Conservation (phyloP, 2,329 filamentous ascomycete genomes). For the Alternaria solani region DNA sequence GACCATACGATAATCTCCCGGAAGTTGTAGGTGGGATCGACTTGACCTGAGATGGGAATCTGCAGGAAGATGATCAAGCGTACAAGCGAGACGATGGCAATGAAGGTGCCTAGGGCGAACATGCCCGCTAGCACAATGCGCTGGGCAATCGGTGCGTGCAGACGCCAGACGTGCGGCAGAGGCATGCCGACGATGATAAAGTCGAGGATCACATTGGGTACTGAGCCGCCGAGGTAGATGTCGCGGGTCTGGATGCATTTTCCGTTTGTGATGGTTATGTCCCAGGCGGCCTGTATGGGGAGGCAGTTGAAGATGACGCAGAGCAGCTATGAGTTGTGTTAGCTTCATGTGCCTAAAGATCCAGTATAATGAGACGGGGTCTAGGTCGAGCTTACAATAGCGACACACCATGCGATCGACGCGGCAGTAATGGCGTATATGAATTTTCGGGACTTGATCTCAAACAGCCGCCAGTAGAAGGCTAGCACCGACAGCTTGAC, state of each 20-base stretch:
- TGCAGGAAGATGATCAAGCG: constrained; percentile 34
- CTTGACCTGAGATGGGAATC: constrained; percentile 27
- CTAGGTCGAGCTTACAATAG: constrained; percentile 18
- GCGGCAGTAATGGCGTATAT: constrained; percentile 21
- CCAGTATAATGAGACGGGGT: too few species aligned
- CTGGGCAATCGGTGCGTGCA: constrained; percentile 33
- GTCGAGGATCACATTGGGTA: constrained; percentile 38
- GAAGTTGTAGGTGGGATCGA: constrained; percentile 37
- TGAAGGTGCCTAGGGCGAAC: constrained; percentile 36
- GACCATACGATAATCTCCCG: constrained; percentile 37
- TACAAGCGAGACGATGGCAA: constrained; percentile 33
- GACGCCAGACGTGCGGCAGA: constrained; percentile 34
- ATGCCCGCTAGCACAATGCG: constrained; percentile 33
- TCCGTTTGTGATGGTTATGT: constrained; percentile 27
- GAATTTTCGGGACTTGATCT: constrained; percentile 21
- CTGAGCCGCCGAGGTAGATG: constrained; percentile 34
- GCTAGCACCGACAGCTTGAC: constrained; percentile 37
- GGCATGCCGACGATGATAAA: constrained; percentile 33
- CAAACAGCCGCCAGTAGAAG: constrained; percentile 39
- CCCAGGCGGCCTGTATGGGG: constrained; percentile 31
- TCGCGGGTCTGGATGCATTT: constrained; percentile 29
- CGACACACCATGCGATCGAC: constrained; percentile 28
- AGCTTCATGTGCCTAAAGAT: background rate
- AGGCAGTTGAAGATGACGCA: constrained; percentile 31
- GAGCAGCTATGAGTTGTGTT: constrained; percentile 17